These are phyloP conservation scores for Suhomyces choctaworum DNA, from an alignment of 1,139 yeast species.

Conservation along the genomic window DNA sequence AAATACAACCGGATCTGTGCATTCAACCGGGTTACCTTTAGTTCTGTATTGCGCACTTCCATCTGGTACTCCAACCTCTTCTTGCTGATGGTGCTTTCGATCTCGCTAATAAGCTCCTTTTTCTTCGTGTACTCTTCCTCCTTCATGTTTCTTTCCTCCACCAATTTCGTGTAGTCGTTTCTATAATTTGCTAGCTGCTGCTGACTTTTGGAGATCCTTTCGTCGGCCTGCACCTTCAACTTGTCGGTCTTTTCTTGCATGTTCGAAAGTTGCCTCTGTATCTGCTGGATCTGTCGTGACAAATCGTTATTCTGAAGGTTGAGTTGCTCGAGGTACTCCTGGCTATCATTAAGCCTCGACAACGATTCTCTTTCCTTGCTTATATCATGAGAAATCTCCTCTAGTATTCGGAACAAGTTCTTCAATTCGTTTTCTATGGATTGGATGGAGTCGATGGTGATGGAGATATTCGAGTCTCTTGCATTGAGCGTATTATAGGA, in stretches of 20 bases:
- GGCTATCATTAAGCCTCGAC: constrained; percentile 39
- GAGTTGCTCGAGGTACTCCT: constrained; percentile 49
- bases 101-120: constrained; percentile 46
- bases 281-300: constrained; percentile 49
- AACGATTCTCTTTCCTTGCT: constrained; percentile 47
- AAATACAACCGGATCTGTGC: constrained; percentile 52
- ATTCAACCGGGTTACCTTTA: constrained; percentile 56
- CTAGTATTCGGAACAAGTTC: constrained; percentile 51
- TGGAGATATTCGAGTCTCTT: constrained; percentile 51
- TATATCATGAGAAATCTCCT: constrained; percentile 57
- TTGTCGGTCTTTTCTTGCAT: constrained; percentile 56
- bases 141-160: constrained; percentile 51
- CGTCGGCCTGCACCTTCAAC: constrained; percentile 49
- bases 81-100: constrained; percentile 48
- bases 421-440: constrained; percentile 56
- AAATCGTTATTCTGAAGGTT: constrained; percentile 48
- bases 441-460: constrained; percentile 61
- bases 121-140: constrained; percentile 54
- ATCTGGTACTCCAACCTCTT: constrained; percentile 48
- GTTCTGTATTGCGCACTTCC: constrained; percentile 55
- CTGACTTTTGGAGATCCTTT: constrained; percentile 46
- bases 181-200: constrained; percentile 47
- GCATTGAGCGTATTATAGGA: constrained; percentile 45
- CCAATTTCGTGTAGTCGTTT: constrained; percentile 47
- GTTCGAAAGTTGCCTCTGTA: constrained; percentile 53